Conservation (phyloP, 2,329 filamentous ascomycete genomes). For the Trichoderma atroviride region DNA sequence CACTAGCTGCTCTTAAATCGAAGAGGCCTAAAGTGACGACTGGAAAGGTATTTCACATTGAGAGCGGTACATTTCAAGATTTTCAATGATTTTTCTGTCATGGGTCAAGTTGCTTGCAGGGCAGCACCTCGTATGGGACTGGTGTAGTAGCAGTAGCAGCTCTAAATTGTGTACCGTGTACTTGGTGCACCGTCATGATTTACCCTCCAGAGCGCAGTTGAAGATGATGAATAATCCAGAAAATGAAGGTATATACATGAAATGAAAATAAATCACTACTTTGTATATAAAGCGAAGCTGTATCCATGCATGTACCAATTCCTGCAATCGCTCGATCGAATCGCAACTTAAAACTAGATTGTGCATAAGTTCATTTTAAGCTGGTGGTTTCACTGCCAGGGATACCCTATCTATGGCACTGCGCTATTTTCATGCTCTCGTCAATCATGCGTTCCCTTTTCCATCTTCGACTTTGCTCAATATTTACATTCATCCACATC, state of each 20-base stretch:
- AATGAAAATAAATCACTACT: neutral
- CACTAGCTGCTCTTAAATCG: neutral
- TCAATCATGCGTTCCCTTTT: neutral
- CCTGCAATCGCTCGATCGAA: neutral
- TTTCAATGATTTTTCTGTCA: neutral
- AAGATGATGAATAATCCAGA: neutral
- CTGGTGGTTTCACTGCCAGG: neutral
- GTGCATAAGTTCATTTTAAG: neutral
- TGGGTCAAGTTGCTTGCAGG: neutral
- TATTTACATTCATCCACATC: neutral
- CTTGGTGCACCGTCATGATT: neutral
- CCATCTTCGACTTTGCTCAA: neutral
- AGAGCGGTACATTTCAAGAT: neutral
- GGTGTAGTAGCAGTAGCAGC: neutral
- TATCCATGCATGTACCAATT: neutral
- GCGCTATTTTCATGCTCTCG: neutral
- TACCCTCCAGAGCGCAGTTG: neutral
- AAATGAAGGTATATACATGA: neutral
- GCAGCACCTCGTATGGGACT: neutral
- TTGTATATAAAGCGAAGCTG: too few relatives aligned
- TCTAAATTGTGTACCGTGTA: neutral
- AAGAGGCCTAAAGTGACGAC: neutral
- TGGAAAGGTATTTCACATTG: neutral
- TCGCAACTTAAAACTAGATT: neutral
- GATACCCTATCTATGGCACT: neutral